Percentiles rank a stretch among this genome's conserved stretches.
These are phyloP conservation scores for Pezicula carpinea DNA, from an alignment of 2,329 filamentous ascomycete genomes.

Conservation along the genomic window DNA sequence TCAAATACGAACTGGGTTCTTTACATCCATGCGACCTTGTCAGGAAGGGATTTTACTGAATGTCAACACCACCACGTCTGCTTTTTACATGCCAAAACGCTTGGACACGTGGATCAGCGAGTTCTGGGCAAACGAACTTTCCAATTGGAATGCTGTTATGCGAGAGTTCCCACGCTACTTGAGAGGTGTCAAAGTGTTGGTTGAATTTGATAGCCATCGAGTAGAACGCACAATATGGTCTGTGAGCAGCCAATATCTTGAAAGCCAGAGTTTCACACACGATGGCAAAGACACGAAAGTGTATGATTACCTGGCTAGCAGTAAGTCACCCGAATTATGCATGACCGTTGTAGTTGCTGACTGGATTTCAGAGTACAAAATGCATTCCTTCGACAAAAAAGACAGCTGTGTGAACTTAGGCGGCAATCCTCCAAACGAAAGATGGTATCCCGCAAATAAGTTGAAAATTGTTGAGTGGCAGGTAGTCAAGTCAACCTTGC, in stretches of 20 bases:
- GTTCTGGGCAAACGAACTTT: not conserved
- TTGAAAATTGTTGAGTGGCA: not conserved
- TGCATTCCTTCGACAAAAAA: too few relatives aligned
- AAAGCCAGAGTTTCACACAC: not conserved
- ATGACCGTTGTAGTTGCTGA: too few relatives aligned
- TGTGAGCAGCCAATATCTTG: not conserved
- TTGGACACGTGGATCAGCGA: not conserved
- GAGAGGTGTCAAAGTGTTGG: not conserved
- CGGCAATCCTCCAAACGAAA: not conserved
- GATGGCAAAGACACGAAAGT: not conserved
- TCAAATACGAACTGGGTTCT: not conserved
- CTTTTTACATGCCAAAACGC: not conserved
- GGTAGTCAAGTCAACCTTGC: not conserved
- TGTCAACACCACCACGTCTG: constrained; percentile 3
- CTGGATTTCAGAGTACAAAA: too few relatives aligned
- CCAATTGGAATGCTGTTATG: not conserved
- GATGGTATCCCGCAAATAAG: not conserved
- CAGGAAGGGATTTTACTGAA: not conserved
- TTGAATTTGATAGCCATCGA: not conserved
- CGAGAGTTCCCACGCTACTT: not conserved
- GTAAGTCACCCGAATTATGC: not conserved
- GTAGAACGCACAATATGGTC: not conserved
- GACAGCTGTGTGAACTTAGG: not conserved
- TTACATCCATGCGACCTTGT: not conserved
- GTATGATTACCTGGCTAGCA: not conserved